Base-by-base conservation (phyloP, 371 early-diverging fungal species). In the Cokeromyces recurvatus region DNA sequence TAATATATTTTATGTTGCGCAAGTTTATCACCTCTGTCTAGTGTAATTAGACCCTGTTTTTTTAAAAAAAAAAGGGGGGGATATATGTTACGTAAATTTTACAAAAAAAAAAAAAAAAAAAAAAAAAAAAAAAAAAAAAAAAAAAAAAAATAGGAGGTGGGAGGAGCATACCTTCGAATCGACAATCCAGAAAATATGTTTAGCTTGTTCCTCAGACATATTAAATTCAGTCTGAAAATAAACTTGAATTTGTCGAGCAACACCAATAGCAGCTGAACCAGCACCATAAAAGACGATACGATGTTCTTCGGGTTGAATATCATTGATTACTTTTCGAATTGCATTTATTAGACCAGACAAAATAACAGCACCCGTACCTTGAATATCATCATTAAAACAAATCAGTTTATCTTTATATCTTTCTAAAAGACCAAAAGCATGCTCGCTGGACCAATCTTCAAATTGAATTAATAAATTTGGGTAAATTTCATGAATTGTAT, bases 391-490 rank as follows among this genome's bases (percentile, higher is more conserved):
- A 53, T 92, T 92, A 64, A 92, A 92, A 61, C 81, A 84, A 37
- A 82, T 68, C 38, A 77, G 76, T 25, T 68, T 42, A 29, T 87
- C 51, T 46, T 87, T 80, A 62, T 90, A 87, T 44, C 74, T 74
- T 12, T 81, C 71, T 16, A 89, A 57, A 19, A 90, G 58, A 3
- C 78, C 88, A 63, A 89, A 89, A 7, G 91, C 78, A 43, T 93
- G 92, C 53, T 92, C 92, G 7, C 89, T 83, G 9, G 90, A 87
- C 68, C 92, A 95, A 59, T 95, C 96, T 60, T 95, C 96, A 55
- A 94, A 94, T 67, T 95, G 96, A 31, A 95, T 81, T 15, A 95
- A 59, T 43, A 93, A 40, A 4, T 81, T 65, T 10, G 92, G 92
- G 74, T 88, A 89, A 5, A 82, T 81, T 19, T 57, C 58, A 19